Evolutionary conservation across 495 filamentous ascomycete species (phyloP).

Genomic region (Penicillium lividum): DNA sequence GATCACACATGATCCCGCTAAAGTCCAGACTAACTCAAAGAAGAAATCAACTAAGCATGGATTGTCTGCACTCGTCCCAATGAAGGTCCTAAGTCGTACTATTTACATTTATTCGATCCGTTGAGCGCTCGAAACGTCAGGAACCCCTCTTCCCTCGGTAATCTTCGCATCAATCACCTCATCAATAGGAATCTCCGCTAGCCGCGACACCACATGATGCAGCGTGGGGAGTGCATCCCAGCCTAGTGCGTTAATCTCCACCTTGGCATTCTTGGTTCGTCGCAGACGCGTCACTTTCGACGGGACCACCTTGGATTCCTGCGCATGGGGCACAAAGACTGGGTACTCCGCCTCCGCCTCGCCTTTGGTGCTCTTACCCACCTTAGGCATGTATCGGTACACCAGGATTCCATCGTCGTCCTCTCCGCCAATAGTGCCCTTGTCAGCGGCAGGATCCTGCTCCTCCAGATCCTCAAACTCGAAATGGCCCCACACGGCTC

Average conservation of each 20-base stretch:
- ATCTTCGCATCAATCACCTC: conserved; percentile 53
- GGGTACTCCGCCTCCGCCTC: conserved; percentile 50
- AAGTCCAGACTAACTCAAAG: not conserved
- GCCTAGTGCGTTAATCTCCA: conserved; percentile 45
- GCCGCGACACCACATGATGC: conserved; percentile 50
- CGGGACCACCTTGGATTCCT: conserved; percentile 35
- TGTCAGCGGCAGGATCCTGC: conserved; percentile 27
- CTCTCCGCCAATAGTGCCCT: conserved; percentile 33
- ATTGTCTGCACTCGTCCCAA: conserved; percentile 6
- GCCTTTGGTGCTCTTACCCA: conserved; percentile 40
- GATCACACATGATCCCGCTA: not conserved
- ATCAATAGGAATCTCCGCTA: conserved; percentile 56
- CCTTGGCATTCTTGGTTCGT: conserved; percentile 40
- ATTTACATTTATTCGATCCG: conserved; percentile 35
- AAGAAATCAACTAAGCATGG: not conserved
- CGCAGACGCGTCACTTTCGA: conserved; percentile 34
- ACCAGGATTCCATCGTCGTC: conserved; percentile 41
- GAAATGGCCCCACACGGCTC: conserved; percentile 46
- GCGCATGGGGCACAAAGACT: conserved; percentile 40
- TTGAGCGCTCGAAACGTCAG: conserved; percentile 44
- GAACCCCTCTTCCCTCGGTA: conserved; percentile 50
- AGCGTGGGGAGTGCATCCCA: conserved; percentile 55
- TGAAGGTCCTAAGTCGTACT: not conserved
- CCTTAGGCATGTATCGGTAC: conserved; percentile 50
- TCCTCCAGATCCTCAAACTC: conserved; percentile 39